Conservation (phyloP, 805 yeast species). For the Nakazawaea molendinolei region DNA sequence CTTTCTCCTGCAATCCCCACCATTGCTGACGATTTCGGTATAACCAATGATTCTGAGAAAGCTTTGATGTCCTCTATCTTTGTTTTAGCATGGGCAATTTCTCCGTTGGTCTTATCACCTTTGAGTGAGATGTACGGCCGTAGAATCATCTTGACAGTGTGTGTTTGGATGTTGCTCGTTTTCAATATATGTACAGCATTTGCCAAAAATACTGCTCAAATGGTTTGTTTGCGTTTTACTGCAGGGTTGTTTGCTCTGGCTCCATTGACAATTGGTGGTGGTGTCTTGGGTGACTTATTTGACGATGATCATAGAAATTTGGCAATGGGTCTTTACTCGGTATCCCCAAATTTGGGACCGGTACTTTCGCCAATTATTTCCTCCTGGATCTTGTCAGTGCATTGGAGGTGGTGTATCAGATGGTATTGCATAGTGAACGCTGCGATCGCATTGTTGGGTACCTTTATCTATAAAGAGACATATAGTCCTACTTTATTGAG, state of each 20-base stretch:
- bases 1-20: conserved; percentile 51
- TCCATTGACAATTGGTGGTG: conserved; percentile 64
- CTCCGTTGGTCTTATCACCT: conserved; percentile 62
- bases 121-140: conserved; percentile 63
- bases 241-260: conserved; percentile 64
- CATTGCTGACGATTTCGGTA: conserved; percentile 38
- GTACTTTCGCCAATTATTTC: conserved; percentile 1
- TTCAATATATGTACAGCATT: conserved; percentile 58
- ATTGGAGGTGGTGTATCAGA: conserved; percentile 65
- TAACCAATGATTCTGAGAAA: conserved; percentile 33
- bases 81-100: conserved; percentile 62
- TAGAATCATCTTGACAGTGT: conserved; percentile 42
- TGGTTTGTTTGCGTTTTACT: conserved; percentile 50
- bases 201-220: conserved; percentile 44
- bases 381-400: conserved; percentile 5
- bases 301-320: conserved; percentile 41
- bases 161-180: conserved; percentile 39
- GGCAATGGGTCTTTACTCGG: conserved; percentile 45
- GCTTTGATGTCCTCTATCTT: conserved; percentile 55
- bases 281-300: conserved; percentile 56
- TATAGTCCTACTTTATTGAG: conserved; percentile 48
- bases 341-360: conserved; percentile 3
- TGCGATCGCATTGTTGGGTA: conserved; percentile 34
- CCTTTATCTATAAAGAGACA: conserved; percentile 46
- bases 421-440: conserved; percentile 50